A percentile compares a stretch with the other conserved stretches of the same genome.
phyloP scores from a whole-genome alignment of 768 basidiomycete species.

The Boletus tomentosulus region DNA sequence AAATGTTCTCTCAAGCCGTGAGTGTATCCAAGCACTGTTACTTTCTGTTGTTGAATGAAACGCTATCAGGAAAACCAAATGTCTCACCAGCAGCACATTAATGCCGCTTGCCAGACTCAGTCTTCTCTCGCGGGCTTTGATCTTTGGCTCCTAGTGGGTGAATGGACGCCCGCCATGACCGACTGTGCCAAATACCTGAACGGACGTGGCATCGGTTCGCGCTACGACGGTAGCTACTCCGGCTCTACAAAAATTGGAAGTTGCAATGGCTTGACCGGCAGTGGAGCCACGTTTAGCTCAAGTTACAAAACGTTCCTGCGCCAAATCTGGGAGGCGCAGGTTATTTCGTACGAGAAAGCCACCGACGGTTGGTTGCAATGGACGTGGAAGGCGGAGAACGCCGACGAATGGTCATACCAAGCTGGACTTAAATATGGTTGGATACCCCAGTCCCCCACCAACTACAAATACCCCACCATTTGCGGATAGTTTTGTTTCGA shows the following conservation, averaged over 20 bases:
- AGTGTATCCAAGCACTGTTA: slow-evolving; percentile 18
- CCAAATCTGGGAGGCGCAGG: slow-evolving; percentile 83
- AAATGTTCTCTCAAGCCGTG: slow-evolving; percentile 62
- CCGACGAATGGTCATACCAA: slow-evolving; percentile 89
- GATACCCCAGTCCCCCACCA: slow-evolving; percentile 66
- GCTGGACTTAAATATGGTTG: slow-evolving; percentile 76
- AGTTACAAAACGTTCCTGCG: slow-evolving; percentile 80
- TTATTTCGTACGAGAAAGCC: slow-evolving; percentile 62
- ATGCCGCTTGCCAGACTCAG: slow-evolving; percentile 49
- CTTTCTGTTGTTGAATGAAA: not conserved
- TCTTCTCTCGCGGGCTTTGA: slow-evolving; percentile 47
- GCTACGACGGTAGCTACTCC: slow-evolving; percentile 58
- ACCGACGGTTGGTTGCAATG: slow-evolving; percentile 72
- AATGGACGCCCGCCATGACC: slow-evolving; percentile 77
- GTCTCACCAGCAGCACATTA: slow-evolving; percentile 53
- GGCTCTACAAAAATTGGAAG: slow-evolving; percentile 70
- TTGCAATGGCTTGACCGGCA: slow-evolving; percentile 70
- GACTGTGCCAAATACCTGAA: slow-evolving; percentile 67
- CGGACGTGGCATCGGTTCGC: slow-evolving; percentile 67
- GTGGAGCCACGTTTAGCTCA: slow-evolving; percentile 67
- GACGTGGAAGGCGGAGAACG: slow-evolving; percentile 81
- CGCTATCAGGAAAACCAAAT: slow-evolving; percentile 40
- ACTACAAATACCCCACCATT: slow-evolving; percentile 54
- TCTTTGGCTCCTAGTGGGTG: slow-evolving; percentile 83
- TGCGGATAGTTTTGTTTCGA: slow-evolving; percentile 38